phyloP scores from a whole-genome alignment of 495 filamentous ascomycete genomes.

The Xylaria palmicola region DNA sequence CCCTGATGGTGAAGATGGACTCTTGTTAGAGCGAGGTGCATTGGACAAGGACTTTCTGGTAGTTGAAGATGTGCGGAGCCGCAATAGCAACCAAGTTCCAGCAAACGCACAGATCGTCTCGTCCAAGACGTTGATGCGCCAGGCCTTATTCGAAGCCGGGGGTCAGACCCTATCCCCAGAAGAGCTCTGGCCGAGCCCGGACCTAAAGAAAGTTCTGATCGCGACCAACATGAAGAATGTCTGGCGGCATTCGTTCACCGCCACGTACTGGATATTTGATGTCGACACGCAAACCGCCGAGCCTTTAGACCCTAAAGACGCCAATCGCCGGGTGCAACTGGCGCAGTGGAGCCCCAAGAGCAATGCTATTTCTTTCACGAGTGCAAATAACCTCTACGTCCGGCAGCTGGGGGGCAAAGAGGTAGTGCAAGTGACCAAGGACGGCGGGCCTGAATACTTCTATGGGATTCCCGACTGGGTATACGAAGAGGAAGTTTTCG shows the following conservation, averaged over 20 bases:
- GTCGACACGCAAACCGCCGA: slow-evolving; percentile 77
- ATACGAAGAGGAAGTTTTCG: slow-evolving; percentile 94
- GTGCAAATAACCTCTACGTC: slow-evolving; percentile 84
- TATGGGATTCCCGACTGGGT: slow-evolving; percentile 99
- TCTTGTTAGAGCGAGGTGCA: slow-evolving; percentile 67
- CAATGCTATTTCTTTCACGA: slow-evolving; percentile 79
- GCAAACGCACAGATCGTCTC: slow-evolving; percentile 33
- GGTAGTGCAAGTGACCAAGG: slow-evolving; percentile 74
- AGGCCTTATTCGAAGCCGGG: slow-evolving; percentile 57
- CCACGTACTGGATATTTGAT: slow-evolving; percentile 90
- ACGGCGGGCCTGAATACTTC: slow-evolving; percentile 84
- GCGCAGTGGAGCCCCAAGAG: slow-evolving; percentile 88
- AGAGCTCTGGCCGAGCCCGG: slow-evolving; percentile 71
- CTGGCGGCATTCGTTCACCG: slow-evolving; percentile 87
- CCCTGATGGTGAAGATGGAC: slow-evolving; percentile 79
- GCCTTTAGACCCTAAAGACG: slow-evolving; percentile 69
- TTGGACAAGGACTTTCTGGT: slow-evolving; percentile 68
- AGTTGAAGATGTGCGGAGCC: slow-evolving; percentile 77
- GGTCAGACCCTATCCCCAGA: slow-evolving; percentile 50
- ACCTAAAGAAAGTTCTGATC: slow-evolving; percentile 81
- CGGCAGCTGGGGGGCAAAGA: slow-evolving; percentile 58
- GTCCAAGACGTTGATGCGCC: slow-evolving; percentile 69
- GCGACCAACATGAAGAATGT: slow-evolving; percentile 67
- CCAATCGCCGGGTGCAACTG: slow-evolving; percentile 71
- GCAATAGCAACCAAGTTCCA: slow-evolving; percentile 30